Base-by-base conservation (phyloP, 306 rosid genomes). In the Urtica urens region DNA sequence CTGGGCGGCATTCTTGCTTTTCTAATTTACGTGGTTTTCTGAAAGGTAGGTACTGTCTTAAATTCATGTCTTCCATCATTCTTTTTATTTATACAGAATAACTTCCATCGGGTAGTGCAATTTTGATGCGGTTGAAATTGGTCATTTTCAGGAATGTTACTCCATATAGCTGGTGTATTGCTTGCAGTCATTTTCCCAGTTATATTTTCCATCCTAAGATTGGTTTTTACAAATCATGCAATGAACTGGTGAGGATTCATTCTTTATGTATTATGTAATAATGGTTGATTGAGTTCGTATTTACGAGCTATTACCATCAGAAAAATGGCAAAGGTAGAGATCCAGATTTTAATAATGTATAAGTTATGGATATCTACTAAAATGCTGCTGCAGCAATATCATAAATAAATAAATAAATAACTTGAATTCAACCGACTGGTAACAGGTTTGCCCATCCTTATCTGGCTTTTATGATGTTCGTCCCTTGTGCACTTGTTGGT, bases 361-460 rank as follows among this genome's bases (percentile, higher is more conserved):
- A n/a, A n/a, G n/a, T n/a, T n/a, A n/a, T n/a, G n/a, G n/a, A n/a
- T n/a, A n/a, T n/a, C n/a, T n/a, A n/a, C n/a, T n/a, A n/a, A n/a
- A n/a, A n/a, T n/a, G n/a, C n/a, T n/a, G n/a, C n/a, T n/a, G n/a
- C n/a, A n/a, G n/a, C n/a, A n/a, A n/a, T n/a, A n/a, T n/a, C n/a
- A n/a, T n/a, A n/a, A n/a, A n/a, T n/a, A n/a, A n/a, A n/a, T n/a
- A 12, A 30, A 23, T 24, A 43, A 26, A 24, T 13, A 25, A n/a
- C 41, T 45, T 7, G 33, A 13, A 5, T 57, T 14, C 10, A 26
- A 26, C 10, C n/a, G 9, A n/a, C n/a, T n/a, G n/a, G n/a, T n/a
- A n/a, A n/a, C 77, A 92, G 99, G 99, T 92, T 85, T 63, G 78
- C 93, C 55, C 85, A 61, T 69, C 99, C 99, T 21, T 75, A 63